A percentile compares a stretch with the other conserved stretches of the same genome.
Evolutionary conservation across 2,329 filamentous ascomycete species (phyloP).

Genomic region (Talaromyces albobiverticillius): DNA sequence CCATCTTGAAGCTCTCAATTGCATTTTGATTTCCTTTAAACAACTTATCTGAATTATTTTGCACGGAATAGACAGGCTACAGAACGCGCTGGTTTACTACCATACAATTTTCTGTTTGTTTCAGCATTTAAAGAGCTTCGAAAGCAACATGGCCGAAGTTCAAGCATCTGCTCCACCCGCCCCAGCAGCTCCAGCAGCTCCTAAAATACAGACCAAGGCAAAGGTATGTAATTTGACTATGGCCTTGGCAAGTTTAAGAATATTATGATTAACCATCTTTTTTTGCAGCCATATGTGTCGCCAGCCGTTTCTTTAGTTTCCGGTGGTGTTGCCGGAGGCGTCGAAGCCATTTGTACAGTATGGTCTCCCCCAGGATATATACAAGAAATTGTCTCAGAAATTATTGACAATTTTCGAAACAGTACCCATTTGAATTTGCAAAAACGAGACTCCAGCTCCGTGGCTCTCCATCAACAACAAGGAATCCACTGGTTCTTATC

Average conservation of each 20-base stretch:
- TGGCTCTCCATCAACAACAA: constrained; percentile 33
- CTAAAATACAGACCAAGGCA: not conserved
- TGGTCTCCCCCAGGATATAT: constrained; percentile 9
- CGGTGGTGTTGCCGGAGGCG: constrained; percentile 52
- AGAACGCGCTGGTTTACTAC: too few species aligned
- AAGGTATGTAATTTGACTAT: not conserved
- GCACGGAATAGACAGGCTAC: too few species aligned
- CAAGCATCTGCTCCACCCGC: not conserved
- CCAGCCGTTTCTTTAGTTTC: constrained; percentile 49
- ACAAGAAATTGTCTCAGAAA: not conserved
- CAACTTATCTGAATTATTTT: not conserved
- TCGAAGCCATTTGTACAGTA: constrained; percentile 52
- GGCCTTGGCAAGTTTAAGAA: not conserved
- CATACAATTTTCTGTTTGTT: not conserved
- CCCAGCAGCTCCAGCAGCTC: not conserved
- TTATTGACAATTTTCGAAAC: not conserved
- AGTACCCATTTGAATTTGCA: constrained; percentile 66
- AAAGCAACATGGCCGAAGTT: constrained; percentile 6
- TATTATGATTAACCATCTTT: not conserved
- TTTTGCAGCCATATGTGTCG: constrained; percentile 23
- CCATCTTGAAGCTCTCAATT: too few species aligned
- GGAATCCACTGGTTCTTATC: constrained; percentile 60
- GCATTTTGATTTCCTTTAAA: too few species aligned
- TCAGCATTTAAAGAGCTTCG: not conserved
- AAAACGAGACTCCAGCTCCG: constrained; percentile 63